A percentile compares a stretch with the other conserved stretches of the same genome.
These are phyloP conservation scores for Sanghuangporus sanghuang DNA, from an alignment of 1,284 basidiomycete species.

Conservation along the genomic window DNA sequence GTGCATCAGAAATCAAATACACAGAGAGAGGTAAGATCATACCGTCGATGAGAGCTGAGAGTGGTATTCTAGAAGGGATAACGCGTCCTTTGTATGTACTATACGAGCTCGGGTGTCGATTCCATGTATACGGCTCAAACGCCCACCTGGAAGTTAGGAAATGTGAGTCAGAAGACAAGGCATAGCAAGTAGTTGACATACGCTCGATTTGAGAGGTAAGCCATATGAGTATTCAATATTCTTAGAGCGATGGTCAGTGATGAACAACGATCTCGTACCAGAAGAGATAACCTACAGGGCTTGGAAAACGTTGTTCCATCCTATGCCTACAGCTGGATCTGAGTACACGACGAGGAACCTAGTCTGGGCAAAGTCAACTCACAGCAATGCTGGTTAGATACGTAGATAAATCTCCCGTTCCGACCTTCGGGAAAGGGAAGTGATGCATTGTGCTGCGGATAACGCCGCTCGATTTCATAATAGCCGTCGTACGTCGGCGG, in stretches of 20 bases:
- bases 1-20: neutral
- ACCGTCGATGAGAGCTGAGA: slow-evolving; percentile 17
- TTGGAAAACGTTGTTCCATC: slow-evolving; percentile 11
- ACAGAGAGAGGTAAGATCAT: neutral
- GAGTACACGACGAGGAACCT: neutral
- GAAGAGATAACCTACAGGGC: neutral
- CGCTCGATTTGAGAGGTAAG: slow-evolving; percentile 18
- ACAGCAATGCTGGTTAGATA: slow-evolving; percentile 16
- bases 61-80: slow-evolving; percentile 18
- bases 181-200: slow-evolving; percentile 7
- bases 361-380: neutral
- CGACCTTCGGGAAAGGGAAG: slow-evolving; percentile 19
- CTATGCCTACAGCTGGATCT: neutral
- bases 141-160: slow-evolving; percentile 10
- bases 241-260: neutral
- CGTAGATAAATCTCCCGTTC: slow-evolving; percentile 16
- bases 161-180: neutral
- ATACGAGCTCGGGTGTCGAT: slow-evolving; percentile 1
- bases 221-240: slow-evolving; percentile 16
- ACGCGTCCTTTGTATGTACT: slow-evolving; percentile 12
- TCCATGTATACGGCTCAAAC: slow-evolving; percentile 17
- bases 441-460: slow-evolving; percentile 19
- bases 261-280: neutral
- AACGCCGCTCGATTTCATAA: slow-evolving; percentile 13
- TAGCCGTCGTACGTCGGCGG: slow-evolving; percentile 9